Evolutionary conservation across 176 grass and related monocot genomes (phyloP).

Genomic region (Pontederia crassipes): DNA sequence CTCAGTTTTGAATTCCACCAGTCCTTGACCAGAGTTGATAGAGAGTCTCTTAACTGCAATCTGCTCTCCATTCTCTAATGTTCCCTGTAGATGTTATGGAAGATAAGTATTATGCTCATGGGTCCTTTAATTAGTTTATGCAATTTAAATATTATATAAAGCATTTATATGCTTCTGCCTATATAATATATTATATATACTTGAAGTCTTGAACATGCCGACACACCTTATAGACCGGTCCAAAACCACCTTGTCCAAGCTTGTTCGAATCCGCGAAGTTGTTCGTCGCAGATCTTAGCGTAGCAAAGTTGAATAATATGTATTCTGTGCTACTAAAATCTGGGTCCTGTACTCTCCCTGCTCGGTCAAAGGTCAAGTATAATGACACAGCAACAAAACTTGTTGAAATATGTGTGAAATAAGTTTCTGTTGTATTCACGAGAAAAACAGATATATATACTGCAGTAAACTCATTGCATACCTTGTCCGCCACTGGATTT

Average conservation of each 20-base stretch:
- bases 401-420: no score
- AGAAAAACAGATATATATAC: no score
- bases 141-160: no score
- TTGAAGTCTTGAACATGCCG: neutral
- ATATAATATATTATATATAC: no score
- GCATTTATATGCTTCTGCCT: no score
- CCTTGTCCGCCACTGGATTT: no score
- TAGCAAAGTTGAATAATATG: constrained; percentile 29
- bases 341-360: neutral
- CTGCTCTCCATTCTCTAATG: constrained; percentile 10
- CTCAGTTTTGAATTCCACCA: constrained; percentile 6
- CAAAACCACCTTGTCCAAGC: constrained; percentile 58
- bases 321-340: constrained; percentile 23
- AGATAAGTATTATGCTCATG: no score
- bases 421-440: no score
- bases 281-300: constrained; percentile 30
- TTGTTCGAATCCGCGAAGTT: constrained; percentile 50
- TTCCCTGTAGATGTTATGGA: constrained; percentile 8
- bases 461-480: no score
- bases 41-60: constrained; percentile 10
- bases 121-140: no score
- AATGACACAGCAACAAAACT: no score
- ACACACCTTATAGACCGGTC: constrained; percentile 47
- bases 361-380: neutral
- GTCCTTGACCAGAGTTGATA: constrained; percentile 3